Evolutionary conservation across 768 basidiomycete species (phyloP), one percentile per base, ranked within the genome.

Genomic region (Termitomyces sp.): DNA sequence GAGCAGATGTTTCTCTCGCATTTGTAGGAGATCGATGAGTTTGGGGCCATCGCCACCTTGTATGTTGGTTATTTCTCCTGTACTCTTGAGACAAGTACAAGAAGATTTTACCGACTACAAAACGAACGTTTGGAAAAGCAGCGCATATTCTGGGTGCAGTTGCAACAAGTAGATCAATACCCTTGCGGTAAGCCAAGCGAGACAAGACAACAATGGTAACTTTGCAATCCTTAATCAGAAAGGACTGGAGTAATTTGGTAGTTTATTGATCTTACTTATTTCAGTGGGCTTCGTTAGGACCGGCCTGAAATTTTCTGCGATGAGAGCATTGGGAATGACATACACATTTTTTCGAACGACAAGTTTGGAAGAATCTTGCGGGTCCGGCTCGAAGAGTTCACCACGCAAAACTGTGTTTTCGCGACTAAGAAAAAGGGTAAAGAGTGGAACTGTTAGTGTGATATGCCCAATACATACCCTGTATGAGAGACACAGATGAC

Each of bases 401-500:
- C 91, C 93, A 6, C 97, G 81, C 1, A 99, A 80, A 3, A 95
- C 92, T 0, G 95, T 98, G 62, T 98, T 99, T 75, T 98, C 97
- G n/a, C 95, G 93, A 27, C 96, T 98, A n/a, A 4, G 7, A 42
- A 20, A 20, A 65, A 20, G 45, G n/a, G 41, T 58, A 20, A 33
- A 59, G 24, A 42, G 42, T 58, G 16, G n/a, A 58, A 6, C 12
- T 20, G 15, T 20, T 57, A 9, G 41, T 36, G 22, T 4, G 4
- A 30, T 6, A 51, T 31, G 34, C 22, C 31, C 36, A 9, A 22
- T 12, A 68, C 85, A 55, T 68, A 93, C 96, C 96, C 94, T 0
- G 95, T 98, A 73, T 98, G 91, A 8, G 94, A 96, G 50, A 98
- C 97, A 65, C 95, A 98, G 27, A 98, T 95, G 1, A 91, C 93